Conservation (phyloP, 139 green algal species). For the Pedinophyceae sp. region DNA sequence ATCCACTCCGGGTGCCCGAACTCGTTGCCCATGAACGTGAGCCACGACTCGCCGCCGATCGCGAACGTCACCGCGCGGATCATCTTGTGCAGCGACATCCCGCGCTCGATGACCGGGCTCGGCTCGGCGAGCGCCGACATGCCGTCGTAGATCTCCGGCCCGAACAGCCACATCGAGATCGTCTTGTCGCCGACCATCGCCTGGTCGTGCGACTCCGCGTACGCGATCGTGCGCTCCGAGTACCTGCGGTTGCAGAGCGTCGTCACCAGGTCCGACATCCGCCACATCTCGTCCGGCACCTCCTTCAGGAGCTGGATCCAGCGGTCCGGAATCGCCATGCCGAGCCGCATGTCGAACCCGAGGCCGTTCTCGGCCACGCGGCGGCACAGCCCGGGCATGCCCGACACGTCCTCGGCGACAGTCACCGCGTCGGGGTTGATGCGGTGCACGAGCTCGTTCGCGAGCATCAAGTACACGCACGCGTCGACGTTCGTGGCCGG, state of each 20-base stretch:
- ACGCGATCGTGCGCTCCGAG: constrained; percentile 63
- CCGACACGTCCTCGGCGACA: constrained; percentile 87
- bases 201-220: constrained; percentile 78
- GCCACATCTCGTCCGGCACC: constrained; percentile 66
- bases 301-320: constrained; percentile 60
- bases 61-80: constrained; percentile 21
- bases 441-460: constrained; percentile 69
- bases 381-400: constrained; percentile 81
- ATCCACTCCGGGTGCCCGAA: constrained; percentile 96
- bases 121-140: constrained; percentile 43
- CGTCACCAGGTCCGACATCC: constrained; percentile 56
- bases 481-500: constrained; percentile 81
- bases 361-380: constrained; percentile 71
- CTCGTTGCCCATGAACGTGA: constrained; percentile 92
- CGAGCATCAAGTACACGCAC: constrained; percentile 88
- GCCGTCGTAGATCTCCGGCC: constrained; percentile 59
- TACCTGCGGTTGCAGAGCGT: constrained; percentile 76
- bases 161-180: constrained; percentile 41
- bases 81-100: constrained; percentile 76
- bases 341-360: constrained; percentile 86
- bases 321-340: constrained; percentile 84
- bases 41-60: constrained; percentile 58
- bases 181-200: constrained; percentile 57
- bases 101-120: constrained; percentile 28
- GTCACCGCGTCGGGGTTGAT: constrained; percentile 50